Base-by-base conservation (phyloP, 23 red algal species). In the Rhodosorus marinus region DNA sequence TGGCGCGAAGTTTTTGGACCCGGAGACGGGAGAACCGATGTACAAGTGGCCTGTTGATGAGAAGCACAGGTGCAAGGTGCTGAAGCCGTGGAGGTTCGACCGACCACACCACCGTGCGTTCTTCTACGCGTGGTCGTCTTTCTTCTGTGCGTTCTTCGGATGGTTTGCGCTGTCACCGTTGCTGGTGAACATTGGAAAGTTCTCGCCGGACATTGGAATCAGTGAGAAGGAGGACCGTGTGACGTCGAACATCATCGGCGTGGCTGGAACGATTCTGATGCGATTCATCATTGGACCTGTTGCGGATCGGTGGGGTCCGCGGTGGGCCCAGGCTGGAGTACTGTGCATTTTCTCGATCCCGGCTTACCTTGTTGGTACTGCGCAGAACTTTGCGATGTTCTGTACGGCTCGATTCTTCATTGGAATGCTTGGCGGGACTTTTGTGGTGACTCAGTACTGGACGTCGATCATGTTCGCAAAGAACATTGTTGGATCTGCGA, bases 101-200 rank as follows among this genome's bases (percentile, higher is more conserved):
- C 70, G 86, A 15, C 86, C 86, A 8, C 86, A 93, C 70, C 77
- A 78, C 69, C 70, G 86, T 25, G 69, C 75, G 4, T 93, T 93
- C 68, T 72, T 78, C 78, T 93, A 79, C 30, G 86, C 86, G 4
- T 93, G 86, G 86, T 46, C 64, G 30, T 93, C 86, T 1, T 93
- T 93, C 69, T 93, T 93, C 76, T 52, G 82, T 35, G 76, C 86
- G 27, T 93, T 93, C 46, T 93, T 93, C 57, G 86, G 76, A 0
- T 93, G 86, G 86, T 93, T 93, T 60, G 76, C 86, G 14, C 65
- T 93, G 8, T 49, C 86, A 26, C 74, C 86, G 9, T 66, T 93
- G 9, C 64, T 82, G 29, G 22, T 51, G 2, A 64, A 43, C 1
- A 30, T 54, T 1, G 58, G 49, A 51, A 19, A 33, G 25, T 57